Conservation (phyloP, 305 asterid species). For the Solanum hybrid region DNA sequence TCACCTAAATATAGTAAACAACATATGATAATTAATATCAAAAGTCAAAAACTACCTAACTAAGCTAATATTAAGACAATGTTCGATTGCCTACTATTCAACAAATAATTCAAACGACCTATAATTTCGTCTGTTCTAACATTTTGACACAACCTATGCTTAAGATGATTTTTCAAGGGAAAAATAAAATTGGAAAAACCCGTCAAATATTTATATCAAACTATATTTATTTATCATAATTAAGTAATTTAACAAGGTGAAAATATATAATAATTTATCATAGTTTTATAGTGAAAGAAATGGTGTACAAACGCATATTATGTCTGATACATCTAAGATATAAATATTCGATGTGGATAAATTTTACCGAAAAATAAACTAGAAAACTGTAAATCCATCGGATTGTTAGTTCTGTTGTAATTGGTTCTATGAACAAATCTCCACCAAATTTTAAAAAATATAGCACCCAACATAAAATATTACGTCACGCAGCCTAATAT, state of each 20-base stretch:
- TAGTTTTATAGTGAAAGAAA: not conserved
- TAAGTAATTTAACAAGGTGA: not conserved
- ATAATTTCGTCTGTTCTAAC: not conserved
- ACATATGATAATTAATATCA: not conserved
- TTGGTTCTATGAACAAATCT: not conserved
- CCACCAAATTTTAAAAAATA: not conserved
- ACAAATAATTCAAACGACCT: not conserved
- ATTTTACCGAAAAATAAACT: not conserved
- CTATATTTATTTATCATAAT: not conserved
- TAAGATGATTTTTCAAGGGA: not conserved
- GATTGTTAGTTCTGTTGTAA: not conserved
- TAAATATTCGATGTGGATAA: too few relatives aligned
- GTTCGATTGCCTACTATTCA: not conserved
- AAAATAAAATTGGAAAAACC: not conserved
- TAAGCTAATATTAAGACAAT: not conserved
- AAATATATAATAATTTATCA: not conserved
- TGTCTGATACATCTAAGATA: too few relatives aligned
- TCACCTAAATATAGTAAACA: not conserved
- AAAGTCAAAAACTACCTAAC: not conserved
- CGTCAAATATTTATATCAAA: not conserved
- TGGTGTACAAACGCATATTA: not conserved
- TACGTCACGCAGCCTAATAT: not conserved
- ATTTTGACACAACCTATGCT: not conserved
- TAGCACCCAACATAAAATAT: not conserved
- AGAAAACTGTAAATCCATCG: not conserved